Percentiles rank a stretch among this genome's conserved stretches.
These are phyloP conservation scores for Penicillium waksmanii DNA, from an alignment of 495 filamentous ascomycete genomes.

Conservation along the genomic window DNA sequence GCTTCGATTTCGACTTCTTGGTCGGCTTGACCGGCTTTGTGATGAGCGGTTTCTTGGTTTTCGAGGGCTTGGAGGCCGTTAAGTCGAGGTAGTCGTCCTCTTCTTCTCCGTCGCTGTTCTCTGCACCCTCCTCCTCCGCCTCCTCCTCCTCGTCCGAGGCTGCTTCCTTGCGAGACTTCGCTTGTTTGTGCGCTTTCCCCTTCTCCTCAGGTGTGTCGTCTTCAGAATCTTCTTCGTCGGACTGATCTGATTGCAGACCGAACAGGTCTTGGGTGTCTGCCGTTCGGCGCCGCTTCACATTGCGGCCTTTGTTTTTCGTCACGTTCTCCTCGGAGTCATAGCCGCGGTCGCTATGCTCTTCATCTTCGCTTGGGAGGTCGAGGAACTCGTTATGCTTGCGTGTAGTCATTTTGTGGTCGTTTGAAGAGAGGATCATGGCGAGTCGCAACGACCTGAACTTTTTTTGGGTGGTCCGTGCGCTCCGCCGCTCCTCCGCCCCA, in stretches of 20 bases:
- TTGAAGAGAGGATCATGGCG: neutral
- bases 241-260: conserved; percentile 38
- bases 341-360: conserved; percentile 59
- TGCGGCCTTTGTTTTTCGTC: conserved; percentile 63
- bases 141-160: conserved; percentile 21
- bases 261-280: conserved; percentile 48
- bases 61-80: conserved; percentile 7
- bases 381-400: conserved; percentile 77
- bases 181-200: conserved; percentile 12
- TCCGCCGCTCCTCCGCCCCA: conserved; percentile 10
- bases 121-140: neutral
- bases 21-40: conserved; percentile 31
- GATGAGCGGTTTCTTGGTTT: conserved; percentile 19
- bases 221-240: conserved; percentile 40
- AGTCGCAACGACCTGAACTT: conserved; percentile 20
- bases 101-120: conserved; percentile 28
- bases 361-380: conserved; percentile 72
- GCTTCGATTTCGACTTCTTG: conserved; percentile 25
- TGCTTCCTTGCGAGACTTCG: conserved; percentile 14
- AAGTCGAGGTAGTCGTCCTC: conserved; percentile 27
- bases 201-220: conserved; percentile 23
- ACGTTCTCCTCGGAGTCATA: conserved; percentile 72
- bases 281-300: conserved; percentile 64
- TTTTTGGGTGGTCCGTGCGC: conserved; percentile 37
- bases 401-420: conserved; percentile 55